Conservation (phyloP, 2,329 filamentous ascomycete species). For the Ceratocystis alfenasii region DNA sequence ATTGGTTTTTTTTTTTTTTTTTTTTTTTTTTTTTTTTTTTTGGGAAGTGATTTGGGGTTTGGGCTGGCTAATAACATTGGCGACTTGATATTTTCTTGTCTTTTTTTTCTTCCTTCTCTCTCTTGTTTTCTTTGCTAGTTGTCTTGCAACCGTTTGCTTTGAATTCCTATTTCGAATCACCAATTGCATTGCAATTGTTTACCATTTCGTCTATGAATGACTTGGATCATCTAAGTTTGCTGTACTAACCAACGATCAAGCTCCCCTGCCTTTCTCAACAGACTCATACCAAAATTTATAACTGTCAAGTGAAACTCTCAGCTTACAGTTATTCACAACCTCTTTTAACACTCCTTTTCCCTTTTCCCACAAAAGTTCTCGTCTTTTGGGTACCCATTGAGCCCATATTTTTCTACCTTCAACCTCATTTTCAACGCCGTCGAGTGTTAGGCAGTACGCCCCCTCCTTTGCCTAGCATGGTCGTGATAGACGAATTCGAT, state of each 20-base stretch:
- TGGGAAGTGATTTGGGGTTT: conserved; percentile 8
- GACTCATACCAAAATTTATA: not conserved
- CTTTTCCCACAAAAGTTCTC: not conserved
- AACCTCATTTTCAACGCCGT: conserved; percentile 9
- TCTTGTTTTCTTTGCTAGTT: conserved; percentile 12
- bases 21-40: not conserved
- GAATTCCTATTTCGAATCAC: conserved; percentile 13
- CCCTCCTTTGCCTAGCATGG: conserved; percentile 51
- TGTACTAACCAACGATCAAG: not conserved
- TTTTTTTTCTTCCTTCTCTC: conserved; percentile 6
- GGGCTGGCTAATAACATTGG: conserved; percentile 16
- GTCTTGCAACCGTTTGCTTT: conserved; percentile 12
- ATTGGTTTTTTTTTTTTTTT: too few relatives aligned
- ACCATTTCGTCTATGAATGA: conserved; percentile 8
- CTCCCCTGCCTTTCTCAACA: not conserved
- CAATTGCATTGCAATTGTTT: conserved; percentile 9
- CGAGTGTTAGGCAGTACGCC: conserved; percentile 12
- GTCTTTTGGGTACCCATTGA: not conserved
- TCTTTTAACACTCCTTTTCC: not conserved
- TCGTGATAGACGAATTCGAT: conserved; percentile 54
- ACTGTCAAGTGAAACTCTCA: not conserved
- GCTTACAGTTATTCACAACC: not conserved
- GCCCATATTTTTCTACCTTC: not conserved
- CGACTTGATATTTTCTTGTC: conserved; percentile 10
- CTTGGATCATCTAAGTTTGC: conserved; percentile 6